A percentile compares a stretch with the other conserved stretches of the same genome.
These are phyloP conservation scores for Colletotrichum chrysophilum DNA, from an alignment of 2,329 filamentous ascomycete genomes.

Conservation along the genomic window DNA sequence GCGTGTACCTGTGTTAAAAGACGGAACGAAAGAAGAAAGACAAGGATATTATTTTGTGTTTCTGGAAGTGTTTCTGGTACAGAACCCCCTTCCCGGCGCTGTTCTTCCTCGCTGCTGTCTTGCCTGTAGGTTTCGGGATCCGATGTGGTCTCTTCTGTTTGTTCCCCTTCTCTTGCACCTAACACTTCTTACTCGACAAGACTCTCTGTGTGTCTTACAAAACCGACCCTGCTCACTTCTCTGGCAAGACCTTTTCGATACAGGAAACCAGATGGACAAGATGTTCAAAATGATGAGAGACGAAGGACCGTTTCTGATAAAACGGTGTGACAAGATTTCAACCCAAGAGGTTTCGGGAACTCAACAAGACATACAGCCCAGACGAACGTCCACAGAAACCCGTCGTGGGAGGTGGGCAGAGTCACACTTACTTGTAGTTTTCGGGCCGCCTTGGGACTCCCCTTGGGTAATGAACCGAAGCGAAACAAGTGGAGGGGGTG, in stretches of 20 bases:
- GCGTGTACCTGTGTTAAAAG: neutral
- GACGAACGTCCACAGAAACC: neutral
- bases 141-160: neutral
- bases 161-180: neutral
- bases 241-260: neutral
- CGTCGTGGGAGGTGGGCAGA: neutral
- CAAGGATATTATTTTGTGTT: neutral
- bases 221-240: neutral
- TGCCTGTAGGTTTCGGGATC: neutral
- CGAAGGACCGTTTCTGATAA: neutral
- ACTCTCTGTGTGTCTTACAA: neutral
- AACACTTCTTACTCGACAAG: neutral
- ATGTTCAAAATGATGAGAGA: neutral
- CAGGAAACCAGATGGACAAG: neutral
- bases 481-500: neutral
- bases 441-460: neutral
- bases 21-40: neutral
- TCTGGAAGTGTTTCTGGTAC: neutral
- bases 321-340: too few species aligned
- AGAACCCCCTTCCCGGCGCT: neutral
- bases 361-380: neutral
- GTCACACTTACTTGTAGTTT: conserved; percentile 10
- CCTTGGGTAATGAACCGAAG: neutral
- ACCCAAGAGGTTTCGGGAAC: neutral
- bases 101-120: neutral